These are phyloP conservation scores for Talaromyces borbonicus DNA, from an alignment of 495 filamentous ascomycete genomes.

Conservation along the genomic window DNA sequence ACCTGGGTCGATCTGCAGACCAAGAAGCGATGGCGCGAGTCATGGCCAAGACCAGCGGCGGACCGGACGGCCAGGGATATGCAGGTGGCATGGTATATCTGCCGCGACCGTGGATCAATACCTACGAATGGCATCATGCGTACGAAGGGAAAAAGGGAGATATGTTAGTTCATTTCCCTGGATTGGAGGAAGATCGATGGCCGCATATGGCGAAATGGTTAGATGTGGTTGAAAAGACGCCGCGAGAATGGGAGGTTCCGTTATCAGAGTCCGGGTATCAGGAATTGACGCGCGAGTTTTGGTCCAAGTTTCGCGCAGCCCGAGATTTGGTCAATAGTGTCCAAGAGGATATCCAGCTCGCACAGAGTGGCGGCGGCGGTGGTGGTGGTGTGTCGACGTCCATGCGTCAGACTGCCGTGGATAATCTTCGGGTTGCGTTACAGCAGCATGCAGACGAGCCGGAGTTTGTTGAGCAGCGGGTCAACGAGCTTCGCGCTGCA, in stretches of 20 bases:
- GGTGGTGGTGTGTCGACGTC: slow-evolving; percentile 1
- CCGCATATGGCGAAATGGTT: slow-evolving; percentile 18
- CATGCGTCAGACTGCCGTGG: slow-evolving; percentile 4
- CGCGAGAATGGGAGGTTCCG: slow-evolving; percentile 13
- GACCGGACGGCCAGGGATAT: slow-evolving; percentile 15
- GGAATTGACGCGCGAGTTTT: slow-evolving; percentile 6
- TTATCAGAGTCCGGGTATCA: slow-evolving; percentile 13
- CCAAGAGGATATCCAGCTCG: not conserved
- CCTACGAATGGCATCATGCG: slow-evolving; percentile 18
- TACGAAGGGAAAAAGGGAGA: slow-evolving; percentile 24
- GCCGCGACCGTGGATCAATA: slow-evolving; percentile 33
- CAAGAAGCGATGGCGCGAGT: slow-evolving; percentile 24
- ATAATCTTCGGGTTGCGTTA: slow-evolving; percentile 7
- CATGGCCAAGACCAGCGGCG: slow-evolving; percentile 14
- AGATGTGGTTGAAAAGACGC: slow-evolving; percentile 16
- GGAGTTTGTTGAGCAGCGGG: slow-evolving; percentile 10
- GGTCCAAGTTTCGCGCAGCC: slow-evolving; percentile 9
- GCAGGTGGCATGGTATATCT: slow-evolving; percentile 20
- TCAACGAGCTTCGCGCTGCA: slow-evolving; percentile 8
- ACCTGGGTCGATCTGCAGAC: slow-evolving; percentile 22
- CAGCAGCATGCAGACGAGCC: slow-evolving; percentile 9
- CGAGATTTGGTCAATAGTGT: slow-evolving; percentile 1
- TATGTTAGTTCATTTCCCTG: slow-evolving; percentile 30
- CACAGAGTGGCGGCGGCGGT: not conserved
- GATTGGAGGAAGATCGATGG: slow-evolving; percentile 15